Evolutionary conservation across 352 stramenopile species (phyloP).

Genomic region (Nannochloropsis limnetica): DNA sequence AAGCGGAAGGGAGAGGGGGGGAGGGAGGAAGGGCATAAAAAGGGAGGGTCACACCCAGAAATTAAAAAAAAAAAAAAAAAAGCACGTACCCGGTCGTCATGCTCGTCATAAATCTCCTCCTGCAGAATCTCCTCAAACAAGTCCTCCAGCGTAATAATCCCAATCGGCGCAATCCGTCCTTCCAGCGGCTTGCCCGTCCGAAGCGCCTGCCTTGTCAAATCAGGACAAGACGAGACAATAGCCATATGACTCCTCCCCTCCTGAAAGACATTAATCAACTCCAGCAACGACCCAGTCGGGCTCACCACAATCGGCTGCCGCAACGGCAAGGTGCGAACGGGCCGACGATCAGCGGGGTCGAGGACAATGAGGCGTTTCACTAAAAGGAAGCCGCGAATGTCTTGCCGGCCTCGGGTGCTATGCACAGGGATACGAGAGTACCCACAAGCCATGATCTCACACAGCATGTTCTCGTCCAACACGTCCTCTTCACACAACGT

Average conservation of each 20-base stretch:
- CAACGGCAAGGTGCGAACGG: conserved; percentile 63
- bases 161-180: conserved; percentile 62
- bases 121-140: conserved; percentile 95
- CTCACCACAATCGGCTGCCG: conserved; percentile 69
- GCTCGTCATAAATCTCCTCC: conserved; percentile 55
- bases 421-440: conserved; percentile 88
- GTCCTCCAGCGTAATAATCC: conserved; percentile 96
- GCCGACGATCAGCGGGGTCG: conserved; percentile 64
- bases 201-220: conserved; percentile 46
- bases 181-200: conserved; percentile 43
- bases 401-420: conserved; percentile 54
- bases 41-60: not conserved
- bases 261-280: conserved; percentile 75
- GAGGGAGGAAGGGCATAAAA: not conserved
- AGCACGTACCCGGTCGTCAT: not conserved
- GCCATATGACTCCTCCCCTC: conserved; percentile 46
- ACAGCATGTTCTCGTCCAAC: conserved; percentile 47
- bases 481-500: conserved; percentile 43
- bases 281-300: conserved; percentile 65
- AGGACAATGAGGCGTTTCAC: conserved; percentile 77
- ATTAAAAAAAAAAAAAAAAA: not conserved
- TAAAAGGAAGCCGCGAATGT: conserved; percentile 51
- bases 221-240: conserved; percentile 37
- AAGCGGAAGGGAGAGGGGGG: no score
- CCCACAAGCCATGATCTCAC: conserved; percentile 48